These are phyloP conservation scores for Mesembryanthemum crystallinum DNA, from an alignment of 148 eudicot species.

Conservation along the genomic window DNA sequence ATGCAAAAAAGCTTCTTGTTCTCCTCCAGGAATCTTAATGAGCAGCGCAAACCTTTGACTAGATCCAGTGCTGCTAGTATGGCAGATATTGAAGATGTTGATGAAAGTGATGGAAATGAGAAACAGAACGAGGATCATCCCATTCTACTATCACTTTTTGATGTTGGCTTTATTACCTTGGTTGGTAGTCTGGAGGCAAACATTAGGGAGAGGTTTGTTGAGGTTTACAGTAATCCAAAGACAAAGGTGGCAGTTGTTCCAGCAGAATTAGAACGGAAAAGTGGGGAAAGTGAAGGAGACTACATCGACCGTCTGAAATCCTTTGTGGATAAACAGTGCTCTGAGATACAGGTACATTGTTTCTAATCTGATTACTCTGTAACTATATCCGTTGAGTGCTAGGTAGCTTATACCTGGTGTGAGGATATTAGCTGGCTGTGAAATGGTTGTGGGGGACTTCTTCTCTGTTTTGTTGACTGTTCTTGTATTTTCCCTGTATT, in stretches of 20 bases:
- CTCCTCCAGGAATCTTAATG: constrained; percentile 50
- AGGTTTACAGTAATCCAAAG: constrained; percentile 81
- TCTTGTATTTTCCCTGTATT: neutral
- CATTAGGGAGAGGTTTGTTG: constrained; percentile 72
- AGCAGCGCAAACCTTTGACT: constrained; percentile 56
- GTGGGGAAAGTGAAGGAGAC: constrained; percentile 70
- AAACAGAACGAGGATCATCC: constrained; percentile 66
- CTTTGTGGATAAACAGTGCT: constrained; percentile 86
- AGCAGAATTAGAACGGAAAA: constrained; percentile 72
- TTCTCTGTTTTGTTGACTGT: neutral
- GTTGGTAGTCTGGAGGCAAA: constrained; percentile 58
- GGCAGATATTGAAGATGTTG: constrained; percentile 72
- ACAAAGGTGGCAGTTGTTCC: constrained; percentile 86
- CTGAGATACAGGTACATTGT: constrained; percentile 76
- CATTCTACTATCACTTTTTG: constrained; percentile 63
- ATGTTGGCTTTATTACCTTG: constrained; percentile 58
- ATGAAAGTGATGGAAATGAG: constrained; percentile 42
- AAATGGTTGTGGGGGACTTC: neutral
- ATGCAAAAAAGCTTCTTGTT: constrained; percentile 73
- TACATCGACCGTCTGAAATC: constrained; percentile 69
- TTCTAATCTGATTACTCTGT: neutral
- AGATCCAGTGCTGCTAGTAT: constrained; percentile 79
- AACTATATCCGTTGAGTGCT: neutral
- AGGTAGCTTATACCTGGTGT: neutral
- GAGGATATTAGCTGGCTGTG: neutral